Conservation (phyloP, 2,329 filamentous ascomycete genomes). For the Xylariales sp. region DNA sequence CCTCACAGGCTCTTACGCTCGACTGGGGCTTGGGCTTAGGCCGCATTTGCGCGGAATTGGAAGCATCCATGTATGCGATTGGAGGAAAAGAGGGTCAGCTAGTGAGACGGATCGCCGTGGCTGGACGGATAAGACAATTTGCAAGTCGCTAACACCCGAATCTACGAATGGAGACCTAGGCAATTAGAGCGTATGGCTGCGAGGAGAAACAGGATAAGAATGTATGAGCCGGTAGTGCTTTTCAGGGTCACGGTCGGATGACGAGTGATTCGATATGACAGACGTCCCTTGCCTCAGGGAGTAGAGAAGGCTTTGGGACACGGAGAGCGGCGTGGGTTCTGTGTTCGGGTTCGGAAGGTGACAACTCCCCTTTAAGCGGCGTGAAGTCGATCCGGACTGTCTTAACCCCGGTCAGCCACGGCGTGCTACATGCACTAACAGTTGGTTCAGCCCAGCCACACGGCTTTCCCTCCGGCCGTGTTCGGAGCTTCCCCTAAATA, state of each 20-base stretch:
- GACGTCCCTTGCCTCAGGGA: too few species aligned
- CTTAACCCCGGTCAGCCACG: conserved; percentile 5
- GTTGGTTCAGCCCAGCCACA: not conserved
- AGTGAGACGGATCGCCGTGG: not conserved
- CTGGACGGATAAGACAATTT: too few species aligned
- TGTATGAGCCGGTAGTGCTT: too few species aligned
- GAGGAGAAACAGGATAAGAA: too few species aligned
- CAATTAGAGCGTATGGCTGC: too few species aligned
- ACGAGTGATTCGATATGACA: too few species aligned
- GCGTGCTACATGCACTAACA: not conserved
- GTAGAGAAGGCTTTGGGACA: too few species aligned
- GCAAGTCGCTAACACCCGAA: not conserved
- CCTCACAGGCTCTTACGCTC: conserved; percentile 49
- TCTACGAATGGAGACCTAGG: not conserved
- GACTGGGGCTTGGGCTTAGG: conserved; percentile 36
- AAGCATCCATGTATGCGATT: not conserved
- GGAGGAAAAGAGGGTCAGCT: not conserved
- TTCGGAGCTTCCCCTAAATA: not conserved
- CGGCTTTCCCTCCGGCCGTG: not conserved
- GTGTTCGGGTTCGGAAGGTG: not conserved
- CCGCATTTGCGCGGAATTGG: conserved; percentile 5
- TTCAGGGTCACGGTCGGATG: too few species aligned
- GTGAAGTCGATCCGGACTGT: not conserved
- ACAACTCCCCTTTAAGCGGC: not conserved
- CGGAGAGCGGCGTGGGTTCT: too few species aligned